Base-by-base conservation (phyloP, 768 basidiomycete species). In the Panellus pusillus region DNA sequence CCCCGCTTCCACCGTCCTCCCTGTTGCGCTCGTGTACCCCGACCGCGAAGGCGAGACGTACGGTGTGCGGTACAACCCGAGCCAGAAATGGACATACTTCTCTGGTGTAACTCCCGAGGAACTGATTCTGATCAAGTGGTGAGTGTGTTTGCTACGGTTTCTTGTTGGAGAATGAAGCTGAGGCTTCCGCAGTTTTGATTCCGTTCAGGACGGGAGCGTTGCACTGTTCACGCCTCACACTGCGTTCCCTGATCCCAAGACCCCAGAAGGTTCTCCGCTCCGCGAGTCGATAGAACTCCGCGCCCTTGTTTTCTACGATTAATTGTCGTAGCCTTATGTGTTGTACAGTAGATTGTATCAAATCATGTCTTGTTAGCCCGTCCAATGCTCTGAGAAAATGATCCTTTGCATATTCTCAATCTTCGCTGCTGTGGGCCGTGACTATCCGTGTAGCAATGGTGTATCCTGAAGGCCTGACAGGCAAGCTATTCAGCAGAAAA, bases 111-210 rank as follows among this genome's bases (percentile, higher is more conserved):
- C 69, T 0, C 74, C 75, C 6, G 78, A 81, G 3, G 82, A 83
- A 57, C 46, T 73, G 17, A 71, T 80, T 8, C 62, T 83, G 28
- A 76, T 83, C 47, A 83, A 83, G 66, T 82, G 80, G 79, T 79
- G 45, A 46, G 75, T 57, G 27, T 24, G 2, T 24, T n/a, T 15
- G 44, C 18, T 14, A n/a, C n/a, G 37, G 32, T 32, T 37, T 4
- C 29, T 13, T 18, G 7, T 5, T 4, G 9, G 9, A 9, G 11
- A 7, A 18, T 14, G 14, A 35, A 35, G 14, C 32, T 35, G 32
- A 35, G 32, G 14, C 32, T n/a, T 18, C 19, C 50, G 18, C 4
- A 77, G 75, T 52, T 76, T 68, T 50, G 75, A 77, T 57, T 74
- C 75, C 0, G 44, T 66, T 9, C 62, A 74, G 57, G 72, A 75